A percentile compares a stretch with the other conserved stretches of the same genome.
These are phyloP conservation scores for Yarrowia hollandica DNA, from an alignment of 805 yeast genomes.

Conservation along the genomic window DNA sequence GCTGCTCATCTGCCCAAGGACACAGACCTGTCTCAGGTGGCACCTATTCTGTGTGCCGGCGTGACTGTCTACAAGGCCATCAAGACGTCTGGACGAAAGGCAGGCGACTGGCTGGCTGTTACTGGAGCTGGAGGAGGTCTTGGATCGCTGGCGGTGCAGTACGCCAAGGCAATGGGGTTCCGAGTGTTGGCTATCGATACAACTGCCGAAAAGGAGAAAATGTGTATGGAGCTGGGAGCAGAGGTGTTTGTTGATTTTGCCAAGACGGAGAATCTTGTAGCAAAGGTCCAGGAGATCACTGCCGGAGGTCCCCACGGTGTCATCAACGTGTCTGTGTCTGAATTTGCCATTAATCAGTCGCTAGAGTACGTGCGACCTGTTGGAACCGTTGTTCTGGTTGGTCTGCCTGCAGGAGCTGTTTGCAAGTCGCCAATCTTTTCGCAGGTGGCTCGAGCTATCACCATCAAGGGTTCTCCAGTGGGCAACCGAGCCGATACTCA, in stretches of 20 bases:
- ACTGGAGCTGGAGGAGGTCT: conserved; percentile 83
- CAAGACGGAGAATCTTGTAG: conserved; percentile 50
- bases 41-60: conserved; percentile 90
- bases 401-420: conserved; percentile 63
- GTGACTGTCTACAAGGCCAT: conserved; percentile 88
- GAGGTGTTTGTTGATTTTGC: conserved; percentile 61
- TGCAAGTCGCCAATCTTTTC: conserved; percentile 53
- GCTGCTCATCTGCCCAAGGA: conserved; percentile 77
- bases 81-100: conserved; percentile 67
- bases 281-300: conserved; percentile 50
- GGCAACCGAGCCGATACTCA: conserved; percentile 62
- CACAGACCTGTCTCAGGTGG: conserved; percentile 68
- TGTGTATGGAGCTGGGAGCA: conserved; percentile 61
- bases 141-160: conserved; percentile 72
- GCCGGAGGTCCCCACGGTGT: conserved; percentile 71
- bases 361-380: conserved; percentile 45
- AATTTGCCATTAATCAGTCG: conserved; percentile 60
- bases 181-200: conserved; percentile 72
- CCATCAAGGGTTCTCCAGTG: conserved; percentile 58
- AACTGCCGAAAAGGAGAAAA: conserved; percentile 59
- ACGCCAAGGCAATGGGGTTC: conserved; percentile 74
- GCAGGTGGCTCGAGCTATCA: conserved; percentile 55
- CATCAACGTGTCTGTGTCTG: conserved; percentile 62
- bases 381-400: conserved; percentile 63
- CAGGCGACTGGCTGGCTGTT: conserved; percentile 76